Evolutionary conservation across 805 yeast genomes (phyloP).

Genomic region (Candida glaebosa): DNA sequence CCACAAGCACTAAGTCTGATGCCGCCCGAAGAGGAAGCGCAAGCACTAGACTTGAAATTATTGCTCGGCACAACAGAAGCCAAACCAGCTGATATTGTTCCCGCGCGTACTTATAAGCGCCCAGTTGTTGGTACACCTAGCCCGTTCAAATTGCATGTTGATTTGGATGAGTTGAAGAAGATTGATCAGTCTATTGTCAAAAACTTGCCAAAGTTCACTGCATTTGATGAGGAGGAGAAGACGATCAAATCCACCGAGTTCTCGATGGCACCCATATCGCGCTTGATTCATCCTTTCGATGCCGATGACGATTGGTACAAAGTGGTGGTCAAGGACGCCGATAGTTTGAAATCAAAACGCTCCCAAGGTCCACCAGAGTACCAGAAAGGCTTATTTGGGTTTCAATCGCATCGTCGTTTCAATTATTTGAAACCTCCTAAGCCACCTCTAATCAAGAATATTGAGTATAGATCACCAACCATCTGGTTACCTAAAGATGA

Average conservation of each 20-base stretch:
- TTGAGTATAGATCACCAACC: conserved; percentile 85
- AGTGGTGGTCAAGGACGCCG: conserved; percentile 44
- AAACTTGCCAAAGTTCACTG: conserved; percentile 45
- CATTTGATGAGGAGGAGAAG: conserved; percentile 36
- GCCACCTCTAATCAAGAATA: conserved; percentile 80
- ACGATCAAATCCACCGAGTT: conserved; percentile 16
- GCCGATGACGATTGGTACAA: conserved; percentile 63
- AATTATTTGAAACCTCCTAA: conserved; percentile 79
- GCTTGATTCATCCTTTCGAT: conserved; percentile 61
- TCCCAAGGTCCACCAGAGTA: conserved; percentile 31
- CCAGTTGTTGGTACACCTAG: conserved; percentile 1
- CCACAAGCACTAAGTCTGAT: background rate
- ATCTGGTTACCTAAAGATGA: conserved; percentile 97
- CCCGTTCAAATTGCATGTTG: conserved; percentile 48
- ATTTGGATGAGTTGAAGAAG: conserved; percentile 39
- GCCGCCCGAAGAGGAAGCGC: background rate
- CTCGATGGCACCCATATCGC: conserved; percentile 56
- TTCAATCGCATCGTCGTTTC: conserved; percentile 48
- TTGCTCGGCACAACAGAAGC: conserved; percentile 2
- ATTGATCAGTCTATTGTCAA: conserved; percentile 47
- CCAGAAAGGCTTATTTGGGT: conserved; percentile 60
- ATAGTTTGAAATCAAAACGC: conserved; percentile 8
- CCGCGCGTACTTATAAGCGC: conserved; percentile 3
- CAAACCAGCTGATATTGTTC: background rate
- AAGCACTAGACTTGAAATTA: background rate